Evolutionary conservation across 305 asterid genomes (phyloP).

Genomic region (Lippia alba): DNA sequence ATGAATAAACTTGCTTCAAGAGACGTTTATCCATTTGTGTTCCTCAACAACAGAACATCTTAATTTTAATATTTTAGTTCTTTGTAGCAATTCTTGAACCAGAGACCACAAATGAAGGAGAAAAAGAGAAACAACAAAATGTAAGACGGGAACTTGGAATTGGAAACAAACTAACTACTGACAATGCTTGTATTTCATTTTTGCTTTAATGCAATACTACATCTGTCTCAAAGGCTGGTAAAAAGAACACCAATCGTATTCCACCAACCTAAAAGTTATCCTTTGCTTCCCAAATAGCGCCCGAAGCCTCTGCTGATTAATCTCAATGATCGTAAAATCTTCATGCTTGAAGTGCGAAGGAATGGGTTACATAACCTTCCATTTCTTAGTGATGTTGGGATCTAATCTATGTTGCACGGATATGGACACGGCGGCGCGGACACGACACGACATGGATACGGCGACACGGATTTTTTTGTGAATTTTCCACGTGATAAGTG

Average conservation of each 20-base stretch:
- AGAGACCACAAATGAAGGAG: no score
- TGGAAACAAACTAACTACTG: constrained; percentile 12
- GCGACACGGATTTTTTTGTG: no score
- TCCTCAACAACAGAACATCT: no score
- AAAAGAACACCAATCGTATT: constrained; percentile 18
- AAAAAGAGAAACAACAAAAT: background rate
- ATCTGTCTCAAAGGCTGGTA: constrained; percentile 3
- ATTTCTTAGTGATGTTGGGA: constrained; percentile 71
- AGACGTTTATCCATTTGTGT: no score
- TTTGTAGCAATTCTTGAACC: no score
- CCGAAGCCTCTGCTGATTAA: constrained; percentile 84
- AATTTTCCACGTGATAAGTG: no score
- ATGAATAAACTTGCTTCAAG: no score
- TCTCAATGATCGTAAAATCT: constrained; percentile 61
- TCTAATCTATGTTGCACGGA: no score
- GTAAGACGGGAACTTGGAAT: constrained; percentile 12
- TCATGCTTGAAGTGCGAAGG: constrained; percentile 83
- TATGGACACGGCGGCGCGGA: no score
- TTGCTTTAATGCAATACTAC: constrained; percentile 17
- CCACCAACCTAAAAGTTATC: constrained; percentile 63
- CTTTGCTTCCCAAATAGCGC: constrained; percentile 78
- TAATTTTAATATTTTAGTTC: no score
- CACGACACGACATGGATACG: no score
- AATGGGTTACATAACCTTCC: constrained; percentile 94
- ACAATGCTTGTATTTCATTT: constrained; percentile 3